phyloP scores from a whole-genome alignment of 2,329 filamentous ascomycete species.

The Bipolaris victoriae region DNA sequence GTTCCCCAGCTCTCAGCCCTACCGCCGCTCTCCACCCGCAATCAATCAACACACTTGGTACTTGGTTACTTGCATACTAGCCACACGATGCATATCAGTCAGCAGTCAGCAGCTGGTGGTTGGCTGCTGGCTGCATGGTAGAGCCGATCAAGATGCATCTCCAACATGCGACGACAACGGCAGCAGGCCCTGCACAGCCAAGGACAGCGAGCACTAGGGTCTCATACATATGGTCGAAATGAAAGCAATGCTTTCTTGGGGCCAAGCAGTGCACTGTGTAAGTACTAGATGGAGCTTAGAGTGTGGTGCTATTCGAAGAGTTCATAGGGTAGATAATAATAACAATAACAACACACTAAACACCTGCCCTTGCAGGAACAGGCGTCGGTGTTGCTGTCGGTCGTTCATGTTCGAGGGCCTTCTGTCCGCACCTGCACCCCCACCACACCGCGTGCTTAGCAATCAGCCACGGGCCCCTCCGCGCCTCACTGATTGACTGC shows the following conservation, averaged over 20 bases:
- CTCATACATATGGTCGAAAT: neutral
- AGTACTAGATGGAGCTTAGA: no score
- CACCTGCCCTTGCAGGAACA: neutral
- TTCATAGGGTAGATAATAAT: no score
- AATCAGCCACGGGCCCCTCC: slow-evolving; percentile 20
- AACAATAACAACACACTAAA: no score
- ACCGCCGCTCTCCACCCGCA: neutral
- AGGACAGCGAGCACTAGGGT: no score
- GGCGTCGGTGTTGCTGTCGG: neutral
- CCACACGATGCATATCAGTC: neutral
- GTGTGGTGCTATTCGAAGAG: no score
- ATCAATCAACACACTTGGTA: no score
- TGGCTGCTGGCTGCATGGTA: no score
- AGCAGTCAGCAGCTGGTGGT: no score
- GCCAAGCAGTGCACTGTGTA: no score
- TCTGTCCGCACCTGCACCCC: slow-evolving; percentile 22
- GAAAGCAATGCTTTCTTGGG: neutral
- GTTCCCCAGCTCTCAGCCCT: slow-evolving; percentile 24
- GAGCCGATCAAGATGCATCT: no score
- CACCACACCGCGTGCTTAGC: slow-evolving; percentile 29
- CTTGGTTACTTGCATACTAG: neutral
- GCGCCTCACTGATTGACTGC: neutral
- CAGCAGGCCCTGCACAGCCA: no score
- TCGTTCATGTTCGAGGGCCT: slow-evolving; percentile 23
- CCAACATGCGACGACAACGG: no score